Evolutionary conservation across 2,329 filamentous ascomycete genomes (phyloP).

Genomic region (Aspergillus ruber): DNA sequence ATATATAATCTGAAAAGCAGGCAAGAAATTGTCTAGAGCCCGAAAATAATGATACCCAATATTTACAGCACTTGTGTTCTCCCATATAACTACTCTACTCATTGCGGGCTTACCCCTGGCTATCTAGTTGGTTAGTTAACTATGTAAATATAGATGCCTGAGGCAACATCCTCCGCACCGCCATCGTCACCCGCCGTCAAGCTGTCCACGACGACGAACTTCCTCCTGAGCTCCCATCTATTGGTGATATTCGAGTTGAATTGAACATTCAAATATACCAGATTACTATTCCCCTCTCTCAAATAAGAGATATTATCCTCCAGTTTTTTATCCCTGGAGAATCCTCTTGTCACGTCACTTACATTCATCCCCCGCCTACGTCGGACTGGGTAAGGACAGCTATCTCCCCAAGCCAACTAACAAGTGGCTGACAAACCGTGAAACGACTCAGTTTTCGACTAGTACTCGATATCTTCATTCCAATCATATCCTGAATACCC

Average conservation of each 20-base stretch:
- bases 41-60: neutral
- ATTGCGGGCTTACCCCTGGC: neutral
- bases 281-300: neutral
- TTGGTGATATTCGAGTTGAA: neutral
- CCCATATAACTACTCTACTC: neutral
- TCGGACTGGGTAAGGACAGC: slow-evolving; percentile 2
- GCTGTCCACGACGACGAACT: neutral
- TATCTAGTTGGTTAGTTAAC: no score
- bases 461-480: neutral
- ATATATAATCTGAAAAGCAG: neutral
- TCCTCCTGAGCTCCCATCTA: neutral
- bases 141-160: slow-evolving; percentile 1
- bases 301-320: neutral
- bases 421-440: neutral
- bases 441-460: neutral
- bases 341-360: slow-evolving; percentile 2
- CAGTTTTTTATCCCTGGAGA: neutral
- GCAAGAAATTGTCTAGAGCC: neutral
- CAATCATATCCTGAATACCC: neutral
- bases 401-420: neutral
- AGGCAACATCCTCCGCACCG: slow-evolving; percentile 7
- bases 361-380: slow-evolving; percentile 2
- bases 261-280: no score
- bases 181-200: slow-evolving; percentile 2
- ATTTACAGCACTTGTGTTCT: neutral